Conservation (phyloP, 179 eudicot genomes). For the Spinacia oleracea region DNA sequence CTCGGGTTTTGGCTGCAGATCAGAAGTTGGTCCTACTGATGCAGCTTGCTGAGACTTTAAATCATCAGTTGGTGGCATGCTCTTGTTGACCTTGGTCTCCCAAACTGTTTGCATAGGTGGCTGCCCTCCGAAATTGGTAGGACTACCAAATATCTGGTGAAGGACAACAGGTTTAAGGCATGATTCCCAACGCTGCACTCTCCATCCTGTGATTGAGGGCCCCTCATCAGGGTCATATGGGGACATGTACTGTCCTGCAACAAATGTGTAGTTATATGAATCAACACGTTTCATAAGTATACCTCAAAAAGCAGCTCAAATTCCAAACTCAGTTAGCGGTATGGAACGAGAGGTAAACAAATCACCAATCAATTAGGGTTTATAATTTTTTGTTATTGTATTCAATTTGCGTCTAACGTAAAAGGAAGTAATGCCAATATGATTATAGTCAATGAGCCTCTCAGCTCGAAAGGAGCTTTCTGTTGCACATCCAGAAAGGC, state of each 20-base stretch:
- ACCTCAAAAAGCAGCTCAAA: background rate
- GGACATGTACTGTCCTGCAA: slow-evolving; percentile 94
- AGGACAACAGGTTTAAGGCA: slow-evolving; percentile 93
- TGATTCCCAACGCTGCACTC: slow-evolving; percentile 99
- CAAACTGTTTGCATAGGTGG: slow-evolving; percentile 98
- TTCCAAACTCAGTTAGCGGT: background rate
- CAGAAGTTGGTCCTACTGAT: slow-evolving; percentile 35
- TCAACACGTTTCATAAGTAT: background rate
- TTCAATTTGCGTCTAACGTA: background rate
- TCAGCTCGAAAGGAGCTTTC: no score
- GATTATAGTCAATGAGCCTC: no score
- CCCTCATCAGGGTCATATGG: slow-evolving; percentile 99
- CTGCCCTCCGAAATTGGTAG: slow-evolving; percentile 91
- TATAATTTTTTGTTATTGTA: background rate
- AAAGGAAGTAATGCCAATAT: background rate
- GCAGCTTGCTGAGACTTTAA: slow-evolving; percentile 51
- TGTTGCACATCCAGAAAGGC: no score
- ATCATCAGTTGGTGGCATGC: slow-evolving; percentile 76
- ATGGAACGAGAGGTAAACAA: background rate
- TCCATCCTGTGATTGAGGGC: slow-evolving; percentile 95
- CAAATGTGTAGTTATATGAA: background rate
- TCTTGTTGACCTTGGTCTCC: slow-evolving; percentile 88
- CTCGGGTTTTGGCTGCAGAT: slow-evolving; percentile 46
- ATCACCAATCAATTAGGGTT: background rate
- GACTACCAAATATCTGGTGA: slow-evolving; percentile 94